phyloP scores from a whole-genome alignment of 768 basidiomycete genomes.

The Amanita pallidorosea region DNA sequence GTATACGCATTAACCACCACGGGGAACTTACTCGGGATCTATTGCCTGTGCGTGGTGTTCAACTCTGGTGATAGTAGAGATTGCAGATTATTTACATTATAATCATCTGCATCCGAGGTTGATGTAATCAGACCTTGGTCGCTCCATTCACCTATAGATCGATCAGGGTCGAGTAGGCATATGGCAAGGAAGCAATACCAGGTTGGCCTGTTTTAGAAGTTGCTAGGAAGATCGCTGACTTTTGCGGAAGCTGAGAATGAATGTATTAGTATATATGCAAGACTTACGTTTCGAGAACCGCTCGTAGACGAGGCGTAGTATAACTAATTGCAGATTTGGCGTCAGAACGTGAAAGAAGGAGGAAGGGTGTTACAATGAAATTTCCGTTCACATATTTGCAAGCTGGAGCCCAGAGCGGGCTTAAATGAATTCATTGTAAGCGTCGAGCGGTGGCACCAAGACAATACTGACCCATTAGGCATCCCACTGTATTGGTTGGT shows the following conservation, averaged over 20 bases:
- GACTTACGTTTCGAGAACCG: conserved; percentile 25
- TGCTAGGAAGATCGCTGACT: conserved; percentile 18
- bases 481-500: conserved; percentile 19
- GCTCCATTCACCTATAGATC: conserved; percentile 25
- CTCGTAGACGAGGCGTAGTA: conserved; percentile 10
- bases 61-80: not conserved
- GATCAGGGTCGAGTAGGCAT: not conserved
- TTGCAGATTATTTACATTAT: conserved; percentile 28
- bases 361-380: too few species aligned
- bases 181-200: not conserved
- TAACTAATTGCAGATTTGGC: conserved; percentile 29
- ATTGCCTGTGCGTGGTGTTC: conserved; percentile 26
- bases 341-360: not conserved
- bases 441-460: not conserved
- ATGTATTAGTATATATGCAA: too few species aligned
- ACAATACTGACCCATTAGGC: conserved; percentile 23
- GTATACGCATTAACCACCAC: not conserved
- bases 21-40: conserved; percentile 35
- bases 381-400: too few species aligned
- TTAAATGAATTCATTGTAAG: too few species aligned
- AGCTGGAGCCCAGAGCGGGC: too few species aligned
- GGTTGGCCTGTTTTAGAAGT: not conserved
- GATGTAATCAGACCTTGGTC: conserved; percentile 39
- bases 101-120: conserved; percentile 17
- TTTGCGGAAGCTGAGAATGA: too few species aligned